Evolutionary conservation across 164 flowering plant species (phyloP), one percentile per base, ranked within the genome.

Genomic region (Brasenia schreberi): DNA sequence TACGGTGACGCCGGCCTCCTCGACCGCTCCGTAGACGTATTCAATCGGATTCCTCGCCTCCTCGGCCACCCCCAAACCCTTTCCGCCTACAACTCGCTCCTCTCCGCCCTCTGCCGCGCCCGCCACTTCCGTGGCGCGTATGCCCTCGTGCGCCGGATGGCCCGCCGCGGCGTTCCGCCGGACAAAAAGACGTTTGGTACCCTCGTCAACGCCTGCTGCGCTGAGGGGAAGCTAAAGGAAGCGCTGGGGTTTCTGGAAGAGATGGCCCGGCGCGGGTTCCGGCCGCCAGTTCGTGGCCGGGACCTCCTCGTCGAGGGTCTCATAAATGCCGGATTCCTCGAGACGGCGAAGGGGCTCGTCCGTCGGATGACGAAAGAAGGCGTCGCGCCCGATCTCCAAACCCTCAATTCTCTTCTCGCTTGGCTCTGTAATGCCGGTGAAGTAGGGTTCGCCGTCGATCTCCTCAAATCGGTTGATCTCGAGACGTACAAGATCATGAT

Each of bases 121-220:
- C 84, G 77, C 82, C 74, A 83, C 70, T 94, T 94, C 65, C 87
- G 86, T 59, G 98, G 89, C 2, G 97, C 97, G 7, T 94, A 94
- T 73, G 87, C 93, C 3, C 77, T 90, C 76, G 75, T 93, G 59
- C 70, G 98, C 65, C 73, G 98, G 70, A 89, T 94, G 97, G 62
- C 87, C 17, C 64, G 93, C 43, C 89, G 85, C 67, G 95, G 95
- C 0, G 71, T 68, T 1, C 70, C 49, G 17, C 97, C 98, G 0
- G 85, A 94, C 71, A 87, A 83, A 81, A 69, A 69, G 72, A 91
- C 93, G 1, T 94, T 75, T 63, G 59, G 87, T 0, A 62, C 86
- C 59, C 88, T 94, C n/a, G 96, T 94, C 4, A 86, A 85, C 64
- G 96, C 81, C 4, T 94, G 97, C 97, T 91, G 98, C 70, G 80